phyloP scores from a whole-genome alignment of 306 rosid genomes.

The Chamaecrista fasciculata region DNA sequence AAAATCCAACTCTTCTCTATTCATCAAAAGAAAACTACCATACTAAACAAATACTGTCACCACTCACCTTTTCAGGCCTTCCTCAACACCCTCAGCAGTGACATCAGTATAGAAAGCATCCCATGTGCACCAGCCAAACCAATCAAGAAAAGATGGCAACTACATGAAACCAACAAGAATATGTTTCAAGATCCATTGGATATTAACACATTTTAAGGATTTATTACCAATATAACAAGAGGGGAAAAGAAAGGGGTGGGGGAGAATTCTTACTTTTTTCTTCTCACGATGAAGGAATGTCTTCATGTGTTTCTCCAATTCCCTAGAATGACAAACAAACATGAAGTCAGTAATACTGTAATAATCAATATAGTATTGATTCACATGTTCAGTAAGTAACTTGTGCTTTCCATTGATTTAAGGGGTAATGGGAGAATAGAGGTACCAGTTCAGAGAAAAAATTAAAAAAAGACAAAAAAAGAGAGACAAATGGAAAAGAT shows the following conservation, averaged over 20 bases:
- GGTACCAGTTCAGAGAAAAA: neutral
- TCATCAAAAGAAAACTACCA: neutral
- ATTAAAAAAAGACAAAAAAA: neutral
- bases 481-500: neutral
- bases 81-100: constrained; percentile 89
- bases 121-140: constrained; percentile 99
- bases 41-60: neutral
- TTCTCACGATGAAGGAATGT: constrained; percentile 88
- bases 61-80: constrained; percentile 75
- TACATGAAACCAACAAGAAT: constrained; percentile 32
- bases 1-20: neutral
- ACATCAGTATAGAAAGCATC: constrained; percentile 98
- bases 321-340: constrained; percentile 35
- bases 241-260: no score
- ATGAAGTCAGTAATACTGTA: constrained; percentile 23
- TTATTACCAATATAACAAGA: neutral
- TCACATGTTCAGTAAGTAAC: constrained; percentile 1
- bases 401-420: neutral
- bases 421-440: neutral
- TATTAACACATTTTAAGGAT: neutral
- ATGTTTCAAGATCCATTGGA: constrained; percentile 26
- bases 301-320: constrained; percentile 79
- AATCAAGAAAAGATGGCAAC: constrained; percentile 84
- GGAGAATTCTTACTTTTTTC: constrained; percentile 70
- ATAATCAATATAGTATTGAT: neutral